Conservation (phyloP, 805 yeast genomes). For the Nakazawaea molendinolei region DNA sequence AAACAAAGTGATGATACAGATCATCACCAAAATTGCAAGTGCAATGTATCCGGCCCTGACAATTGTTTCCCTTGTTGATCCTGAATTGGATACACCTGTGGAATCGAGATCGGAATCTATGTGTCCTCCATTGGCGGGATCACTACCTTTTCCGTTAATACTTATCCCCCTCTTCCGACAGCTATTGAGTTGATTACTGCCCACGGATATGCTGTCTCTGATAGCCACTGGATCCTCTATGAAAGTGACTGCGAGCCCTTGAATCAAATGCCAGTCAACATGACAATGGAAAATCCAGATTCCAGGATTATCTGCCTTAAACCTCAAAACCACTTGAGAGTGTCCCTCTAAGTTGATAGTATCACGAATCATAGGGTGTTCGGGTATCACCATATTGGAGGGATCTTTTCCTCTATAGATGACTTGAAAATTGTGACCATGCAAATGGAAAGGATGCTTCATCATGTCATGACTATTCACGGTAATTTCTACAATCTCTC, state of each 20-base stretch:
- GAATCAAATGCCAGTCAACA: slow-evolving; percentile 96
- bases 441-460: slow-evolving; percentile 42
- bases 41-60: no score
- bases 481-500: slow-evolving; percentile 35
- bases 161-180: not conserved
- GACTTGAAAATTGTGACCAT: slow-evolving; percentile 39
- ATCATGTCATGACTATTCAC: slow-evolving; percentile 38
- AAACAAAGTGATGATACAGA: no score
- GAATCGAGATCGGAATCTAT: no score
- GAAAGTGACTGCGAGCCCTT: slow-evolving; percentile 79
- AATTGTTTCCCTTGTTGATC: no score
- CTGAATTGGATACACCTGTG: no score
- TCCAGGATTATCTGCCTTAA: slow-evolving; percentile 39
- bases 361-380: slow-evolving; percentile 34
- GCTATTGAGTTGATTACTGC: not conserved
- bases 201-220: not conserved
- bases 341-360: slow-evolving; percentile 33
- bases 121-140: no score
- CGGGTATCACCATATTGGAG: slow-evolving; percentile 29
- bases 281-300: slow-evolving; percentile 46
- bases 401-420: slow-evolving; percentile 30
- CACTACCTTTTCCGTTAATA: not conserved
- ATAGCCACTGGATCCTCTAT: slow-evolving; percentile 75
- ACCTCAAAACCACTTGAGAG: slow-evolving; percentile 34
- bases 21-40: no score